Conservation (phyloP, 441 rosid species). For the Gossypium gossypioides region DNA sequence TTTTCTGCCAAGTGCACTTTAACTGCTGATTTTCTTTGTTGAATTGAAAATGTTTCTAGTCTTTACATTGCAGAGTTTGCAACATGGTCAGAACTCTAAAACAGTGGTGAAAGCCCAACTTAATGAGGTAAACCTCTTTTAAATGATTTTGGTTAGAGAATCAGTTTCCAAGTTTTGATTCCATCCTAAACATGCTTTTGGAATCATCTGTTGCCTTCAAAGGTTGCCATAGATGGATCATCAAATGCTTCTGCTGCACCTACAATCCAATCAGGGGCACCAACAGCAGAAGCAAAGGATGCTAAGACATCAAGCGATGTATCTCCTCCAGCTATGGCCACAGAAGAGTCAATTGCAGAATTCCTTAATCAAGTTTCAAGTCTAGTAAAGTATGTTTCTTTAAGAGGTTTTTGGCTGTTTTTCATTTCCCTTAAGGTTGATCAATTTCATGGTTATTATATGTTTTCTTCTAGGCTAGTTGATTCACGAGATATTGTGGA, state of each 20-base stretch:
- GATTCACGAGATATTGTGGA: constrained; percentile 82
- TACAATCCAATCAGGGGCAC: constrained; percentile 25
- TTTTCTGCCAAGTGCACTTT: background rate
- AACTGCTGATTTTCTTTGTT: background rate
- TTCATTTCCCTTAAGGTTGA: background rate
- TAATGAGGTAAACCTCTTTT: constrained; percentile 48
- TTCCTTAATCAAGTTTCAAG: constrained; percentile 65
- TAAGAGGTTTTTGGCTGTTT: background rate
- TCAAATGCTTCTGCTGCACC: constrained; percentile 41
- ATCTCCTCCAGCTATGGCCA: constrained; percentile 35
- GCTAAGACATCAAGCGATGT: constrained; percentile 26
- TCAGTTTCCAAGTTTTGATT: constrained; percentile 23
- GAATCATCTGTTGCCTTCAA: constrained; percentile 44
- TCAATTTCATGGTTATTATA: constrained; percentile 9
- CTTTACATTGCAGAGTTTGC: constrained; percentile 25
- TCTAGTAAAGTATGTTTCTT: constrained; percentile 61
- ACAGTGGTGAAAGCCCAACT: constrained; percentile 53
- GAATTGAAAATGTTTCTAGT: constrained; percentile 5
- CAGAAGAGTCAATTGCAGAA: constrained; percentile 61
- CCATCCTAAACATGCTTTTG: constrained; percentile 35
- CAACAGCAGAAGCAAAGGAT: constrained; percentile 34
- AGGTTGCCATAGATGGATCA: constrained; percentile 51
- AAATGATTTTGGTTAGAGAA: constrained; percentile 28
- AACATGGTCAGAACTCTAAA: constrained; percentile 28
- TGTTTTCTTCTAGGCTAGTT: constrained; percentile 51